Evolutionary conservation across 2,329 filamentous ascomycete species (phyloP), one percentile per base, ranked within the genome.

Genomic region (Hymenoscyphus linearis): DNA sequence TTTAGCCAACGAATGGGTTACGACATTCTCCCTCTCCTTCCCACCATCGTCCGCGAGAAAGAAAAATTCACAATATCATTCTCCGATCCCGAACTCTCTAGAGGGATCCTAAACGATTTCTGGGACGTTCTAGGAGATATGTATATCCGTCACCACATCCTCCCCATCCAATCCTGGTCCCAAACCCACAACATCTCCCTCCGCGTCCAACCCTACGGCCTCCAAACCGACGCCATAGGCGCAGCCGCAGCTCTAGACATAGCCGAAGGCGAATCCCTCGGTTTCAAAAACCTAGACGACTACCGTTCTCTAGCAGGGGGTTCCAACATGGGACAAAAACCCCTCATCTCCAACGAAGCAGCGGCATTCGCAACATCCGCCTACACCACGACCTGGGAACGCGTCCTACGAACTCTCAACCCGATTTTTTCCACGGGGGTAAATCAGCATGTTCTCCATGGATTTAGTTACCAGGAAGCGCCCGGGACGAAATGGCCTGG

Each of bases 1-100:
- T 57, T 57, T 26, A 57, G 31, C n/a, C 25, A 57, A 18, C 55
- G 55, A 12, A 57, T 57, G 55, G 55, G 55, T 5, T 57, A 57
- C 37, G 55, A 57, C 18, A 57, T 57, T 4, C 25, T 50, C 18
- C n/a, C 25, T 3, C 9, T 47, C 25, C 25, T 37, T n/a, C 55
- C 55, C 10, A 50, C 37, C 2, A 57, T 57, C 7, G 55, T 57
- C 35, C n/a, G 55, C 18, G 55, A 57, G 13, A 57, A 57, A n/a
- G 55, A 57, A 22, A 57, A 57, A 27, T 57, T 57, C 4, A 57
- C 55, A 5, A 34, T 57, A 18, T 37, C 55, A 9, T 57, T 57
- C 16, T 12, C 55, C 3, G 55, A 57, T 57, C 5, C 18, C 2
- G 55, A 57, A 34, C 22, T 57, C 26, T 47, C 55, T 34, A 37